A percentile compares a stretch with the other conserved stretches of the same genome.
Evolutionary conservation across 306 rosid species (phyloP).

Genomic region (Cucurbita maxima): DNA sequence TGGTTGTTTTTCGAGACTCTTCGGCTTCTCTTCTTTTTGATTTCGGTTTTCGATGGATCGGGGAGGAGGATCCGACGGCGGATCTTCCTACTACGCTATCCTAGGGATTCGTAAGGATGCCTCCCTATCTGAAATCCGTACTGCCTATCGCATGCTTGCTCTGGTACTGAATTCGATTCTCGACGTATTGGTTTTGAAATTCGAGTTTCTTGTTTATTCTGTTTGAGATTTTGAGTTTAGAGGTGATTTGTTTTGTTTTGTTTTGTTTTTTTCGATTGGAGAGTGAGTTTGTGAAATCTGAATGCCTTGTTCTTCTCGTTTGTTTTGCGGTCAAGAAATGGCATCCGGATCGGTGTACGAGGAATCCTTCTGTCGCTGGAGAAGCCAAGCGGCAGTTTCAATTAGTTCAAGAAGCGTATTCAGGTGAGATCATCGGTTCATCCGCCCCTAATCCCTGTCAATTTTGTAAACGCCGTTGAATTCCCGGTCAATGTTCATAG

Average conservation of each 20-base stretch:
- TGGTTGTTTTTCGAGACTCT: background rate
- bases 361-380: constrained; percentile 40
- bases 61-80: constrained; percentile 57
- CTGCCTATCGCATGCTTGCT: constrained; percentile 86
- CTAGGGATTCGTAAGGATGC: constrained; percentile 74
- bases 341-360: constrained; percentile 80
- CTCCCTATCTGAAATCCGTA: constrained; percentile 75
- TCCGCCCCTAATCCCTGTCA: background rate
- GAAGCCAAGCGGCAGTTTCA: constrained; percentile 84
- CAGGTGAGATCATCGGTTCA: constrained; percentile 29
- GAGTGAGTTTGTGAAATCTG: background rate
- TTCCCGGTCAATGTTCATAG: background rate
- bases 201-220: background rate
- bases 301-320: background rate
- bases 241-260: background rate
- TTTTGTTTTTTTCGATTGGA: background rate
- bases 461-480: background rate
- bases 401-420: constrained; percentile 86
- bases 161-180: constrained; percentile 23
- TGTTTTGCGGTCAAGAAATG: constrained; percentile 37
- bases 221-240: background rate
- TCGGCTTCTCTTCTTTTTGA: background rate
- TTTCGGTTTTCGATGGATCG: constrained; percentile 40
- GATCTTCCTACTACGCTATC: constrained; percentile 73
- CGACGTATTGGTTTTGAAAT: background rate